phyloP scores from a whole-genome alignment of 768 basidiomycete genomes.

The Rhizopogon sp. region DNA sequence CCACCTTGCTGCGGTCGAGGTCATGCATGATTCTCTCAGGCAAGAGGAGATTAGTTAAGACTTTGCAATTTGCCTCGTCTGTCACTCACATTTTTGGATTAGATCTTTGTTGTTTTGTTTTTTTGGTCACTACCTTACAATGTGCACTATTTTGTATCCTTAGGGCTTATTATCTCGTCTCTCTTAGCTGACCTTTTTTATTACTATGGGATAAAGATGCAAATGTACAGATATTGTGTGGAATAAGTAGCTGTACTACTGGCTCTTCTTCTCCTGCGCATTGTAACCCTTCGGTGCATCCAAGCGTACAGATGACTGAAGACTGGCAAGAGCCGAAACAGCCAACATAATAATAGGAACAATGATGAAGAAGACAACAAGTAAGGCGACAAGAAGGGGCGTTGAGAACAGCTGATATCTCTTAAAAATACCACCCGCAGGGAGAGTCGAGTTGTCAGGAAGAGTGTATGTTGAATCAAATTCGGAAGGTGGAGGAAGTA shows the following conservation, averaged over 20 bases:
- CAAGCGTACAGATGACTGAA: conserved; percentile 62
- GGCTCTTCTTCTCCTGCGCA: conserved; percentile 71
- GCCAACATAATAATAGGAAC: conserved; percentile 63
- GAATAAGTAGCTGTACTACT: conserved; percentile 36
- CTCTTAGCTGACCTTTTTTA: conserved; percentile 1
- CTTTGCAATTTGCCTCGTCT: conserved; percentile 1
- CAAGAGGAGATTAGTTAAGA: conserved; percentile 22
- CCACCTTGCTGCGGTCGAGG: conserved; percentile 69
- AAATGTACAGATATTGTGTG: conserved; percentile 9
- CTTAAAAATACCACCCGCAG: conserved; percentile 58
- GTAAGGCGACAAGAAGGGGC: conserved; percentile 59
- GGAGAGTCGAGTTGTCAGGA: conserved; percentile 31
- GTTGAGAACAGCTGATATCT: conserved; percentile 78
- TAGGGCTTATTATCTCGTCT: conserved; percentile 22
- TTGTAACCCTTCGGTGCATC: conserved; percentile 63
- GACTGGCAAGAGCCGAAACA: conserved; percentile 63
- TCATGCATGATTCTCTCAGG: conserved; percentile 43
- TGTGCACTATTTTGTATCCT: conserved; percentile 19
- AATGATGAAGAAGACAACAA: conserved; percentile 62
- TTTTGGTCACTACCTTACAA: conserved; percentile 3
- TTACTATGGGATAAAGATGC: not conserved
- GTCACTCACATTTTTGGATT: conserved; percentile 2
- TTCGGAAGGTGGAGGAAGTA: conserved; percentile 18
- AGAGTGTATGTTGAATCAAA: conserved; percentile 24
- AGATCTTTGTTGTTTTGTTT: conserved; percentile 1